Percentiles rank a stretch among this genome's conserved stretches.
Conservation (phyloP, 257 asterid species). For the Parsonsia alboflavescens region DNA sequence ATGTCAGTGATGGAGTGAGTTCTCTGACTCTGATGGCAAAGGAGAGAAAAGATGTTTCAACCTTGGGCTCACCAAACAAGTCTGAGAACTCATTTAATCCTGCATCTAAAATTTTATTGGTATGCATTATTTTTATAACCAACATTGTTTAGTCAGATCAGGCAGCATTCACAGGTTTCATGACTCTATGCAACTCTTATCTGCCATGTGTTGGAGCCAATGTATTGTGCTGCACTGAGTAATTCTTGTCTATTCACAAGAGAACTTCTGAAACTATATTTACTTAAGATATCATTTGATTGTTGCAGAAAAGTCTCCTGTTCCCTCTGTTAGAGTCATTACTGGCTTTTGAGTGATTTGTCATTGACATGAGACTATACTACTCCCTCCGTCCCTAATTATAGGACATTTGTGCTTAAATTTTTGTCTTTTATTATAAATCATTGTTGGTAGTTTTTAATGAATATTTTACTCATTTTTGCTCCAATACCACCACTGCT, state of each 20-base stretch:
- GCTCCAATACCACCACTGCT: too few species aligned
- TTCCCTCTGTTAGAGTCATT: background rate
- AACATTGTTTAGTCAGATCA: conserved; percentile 9
- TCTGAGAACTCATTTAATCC: conserved; percentile 28
- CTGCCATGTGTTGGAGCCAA: background rate
- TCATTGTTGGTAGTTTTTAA: too few species aligned
- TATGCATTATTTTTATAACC: conserved; percentile 30
- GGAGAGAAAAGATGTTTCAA: conserved; percentile 38
- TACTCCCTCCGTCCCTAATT: too few species aligned
- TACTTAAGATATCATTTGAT: background rate
- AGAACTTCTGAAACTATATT: background rate
- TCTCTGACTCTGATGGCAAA: conserved; percentile 20
- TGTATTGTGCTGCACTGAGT: background rate
- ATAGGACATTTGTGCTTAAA: too few species aligned
- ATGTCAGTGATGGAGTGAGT: conserved; percentile 20
- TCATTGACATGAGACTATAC: background rate
- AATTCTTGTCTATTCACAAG: background rate
- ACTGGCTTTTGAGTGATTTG: background rate
- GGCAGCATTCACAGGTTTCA: background rate
- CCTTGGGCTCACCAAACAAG: conserved; percentile 23
- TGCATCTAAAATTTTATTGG: conserved; percentile 44
- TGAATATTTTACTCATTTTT: too few species aligned
- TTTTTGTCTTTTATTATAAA: too few species aligned
- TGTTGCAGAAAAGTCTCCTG: background rate
- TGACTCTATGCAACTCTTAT: background rate